Conservation (phyloP, 495 filamentous ascomycete species). For the Aspergillus affinis region DNA sequence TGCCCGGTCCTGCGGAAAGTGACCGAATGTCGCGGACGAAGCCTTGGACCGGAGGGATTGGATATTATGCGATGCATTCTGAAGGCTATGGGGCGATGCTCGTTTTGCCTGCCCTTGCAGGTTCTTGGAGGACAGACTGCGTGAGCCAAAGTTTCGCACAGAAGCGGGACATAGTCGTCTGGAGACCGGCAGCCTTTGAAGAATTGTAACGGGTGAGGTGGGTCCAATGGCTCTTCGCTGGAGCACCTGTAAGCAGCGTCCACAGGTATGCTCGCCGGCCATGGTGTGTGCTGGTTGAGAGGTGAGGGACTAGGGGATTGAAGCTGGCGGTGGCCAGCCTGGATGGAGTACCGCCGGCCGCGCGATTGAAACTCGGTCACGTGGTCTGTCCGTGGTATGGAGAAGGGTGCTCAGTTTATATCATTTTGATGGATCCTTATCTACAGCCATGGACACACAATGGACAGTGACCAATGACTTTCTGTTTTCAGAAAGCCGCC, state of each 20-base stretch:
- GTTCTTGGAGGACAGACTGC: constrained; percentile 19
- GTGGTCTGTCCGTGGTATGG: neutral
- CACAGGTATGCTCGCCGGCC: constrained; percentile 44
- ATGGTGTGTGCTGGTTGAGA: constrained; percentile 26
- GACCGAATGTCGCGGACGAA: constrained; percentile 25
- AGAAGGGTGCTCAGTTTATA: no score
- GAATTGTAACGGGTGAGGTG: constrained; percentile 19
- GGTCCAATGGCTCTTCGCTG: constrained; percentile 25
- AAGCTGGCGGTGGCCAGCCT: no score
- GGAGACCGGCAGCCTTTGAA: constrained; percentile 25
- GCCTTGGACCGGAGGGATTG: constrained; percentile 25
- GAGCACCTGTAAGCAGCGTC: constrained; percentile 42
- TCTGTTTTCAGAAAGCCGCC: neutral
- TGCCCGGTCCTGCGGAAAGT: constrained; percentile 33
- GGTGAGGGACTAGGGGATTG: neutral
- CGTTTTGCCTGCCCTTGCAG: constrained; percentile 20
- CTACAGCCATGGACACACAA: no score
- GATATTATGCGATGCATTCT: constrained; percentile 1
- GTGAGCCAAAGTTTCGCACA: constrained; percentile 35
- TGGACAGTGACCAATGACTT: neutral
- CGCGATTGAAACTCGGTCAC: constrained; percentile 3
- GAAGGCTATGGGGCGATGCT: constrained; percentile 1
- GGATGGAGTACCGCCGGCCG: neutral
- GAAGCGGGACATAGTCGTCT: constrained; percentile 27
- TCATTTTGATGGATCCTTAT: no score